Percentiles rank a stretch among this genome's conserved stretches.
Evolutionary conservation across 208 protist species (phyloP).

Genomic region (Tritrichomonas foetus): DNA sequence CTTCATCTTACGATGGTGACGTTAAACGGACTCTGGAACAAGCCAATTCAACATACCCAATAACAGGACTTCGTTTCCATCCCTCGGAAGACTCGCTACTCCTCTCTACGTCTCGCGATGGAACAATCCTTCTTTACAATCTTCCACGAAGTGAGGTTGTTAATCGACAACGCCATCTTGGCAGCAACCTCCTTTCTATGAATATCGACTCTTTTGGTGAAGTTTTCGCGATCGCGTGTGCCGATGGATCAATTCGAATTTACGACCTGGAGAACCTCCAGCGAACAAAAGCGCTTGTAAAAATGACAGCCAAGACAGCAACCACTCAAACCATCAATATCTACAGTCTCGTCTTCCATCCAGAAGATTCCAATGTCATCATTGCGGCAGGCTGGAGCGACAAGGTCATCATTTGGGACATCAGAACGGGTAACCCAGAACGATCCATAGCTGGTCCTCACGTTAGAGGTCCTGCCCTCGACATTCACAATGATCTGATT

Average conservation of each 20-base stretch:
- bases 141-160: not conserved
- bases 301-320: not conserved
- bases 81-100: not conserved
- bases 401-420: not conserved
- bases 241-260: conserved; percentile 26
- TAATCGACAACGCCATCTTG: not conserved
- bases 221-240: not conserved
- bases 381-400: not conserved
- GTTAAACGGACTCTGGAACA: not conserved
- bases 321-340: not conserved
- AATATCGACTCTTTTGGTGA: conserved; percentile 29
- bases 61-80: conserved; percentile 8
- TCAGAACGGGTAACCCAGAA: not conserved
- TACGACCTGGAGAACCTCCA: conserved; percentile 7
- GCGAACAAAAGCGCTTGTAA: conserved; percentile 17
- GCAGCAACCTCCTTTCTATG: not conserved
- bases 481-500: not conserved
- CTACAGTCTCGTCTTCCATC: not conserved
- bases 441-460: not conserved
- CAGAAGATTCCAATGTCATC: not conserved
- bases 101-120: not conserved
- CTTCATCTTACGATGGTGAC: not conserved
- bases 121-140: not conserved
- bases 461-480: not conserved
- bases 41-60: not conserved